Percentiles rank a stretch among this genome's conserved stretches.
These are phyloP conservation scores for Botrytis tulipae DNA, from an alignment of 2,329 filamentous ascomycete species.

Conservation along the genomic window DNA sequence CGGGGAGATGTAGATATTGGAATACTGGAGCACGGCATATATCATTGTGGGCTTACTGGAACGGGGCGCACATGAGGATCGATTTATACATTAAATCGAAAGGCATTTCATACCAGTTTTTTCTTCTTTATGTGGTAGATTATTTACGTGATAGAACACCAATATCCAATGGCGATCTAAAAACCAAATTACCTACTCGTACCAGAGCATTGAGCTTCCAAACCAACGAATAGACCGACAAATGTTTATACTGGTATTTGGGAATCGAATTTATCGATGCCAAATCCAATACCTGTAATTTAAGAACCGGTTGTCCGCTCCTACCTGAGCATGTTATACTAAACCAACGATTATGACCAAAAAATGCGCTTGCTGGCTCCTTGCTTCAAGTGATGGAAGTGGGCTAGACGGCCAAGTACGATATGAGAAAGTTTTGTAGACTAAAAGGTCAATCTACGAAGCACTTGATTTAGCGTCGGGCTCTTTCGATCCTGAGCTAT, in stretches of 20 bases:
- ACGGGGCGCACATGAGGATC: neutral
- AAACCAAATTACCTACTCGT: neutral
- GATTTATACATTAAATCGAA: neutral
- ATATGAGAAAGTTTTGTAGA: neutral
- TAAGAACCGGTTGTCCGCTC: neutral
- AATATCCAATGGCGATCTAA: neutral
- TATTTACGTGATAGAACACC: neutral
- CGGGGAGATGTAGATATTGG: neutral
- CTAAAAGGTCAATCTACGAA: neutral
- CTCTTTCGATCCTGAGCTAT: neutral
- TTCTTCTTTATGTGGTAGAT: neutral
- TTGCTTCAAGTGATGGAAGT: neutral
- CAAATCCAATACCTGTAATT: neutral
- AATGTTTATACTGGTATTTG: neutral
- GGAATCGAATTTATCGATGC: neutral
- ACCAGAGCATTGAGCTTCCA: neutral
- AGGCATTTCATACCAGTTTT: neutral
- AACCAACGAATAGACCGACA: neutral
- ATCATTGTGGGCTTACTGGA: constrained; percentile 11
- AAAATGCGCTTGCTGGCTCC: neutral
- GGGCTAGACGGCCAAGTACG: neutral
- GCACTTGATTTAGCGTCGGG: neutral
- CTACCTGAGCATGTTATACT: neutral
- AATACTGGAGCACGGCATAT: neutral
- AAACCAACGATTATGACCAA: neutral